A percentile compares a stretch with the other conserved stretches of the same genome.
Conservation (phyloP, 2,329 filamentous ascomycete genomes). For the Fusarium sp. region DNA sequence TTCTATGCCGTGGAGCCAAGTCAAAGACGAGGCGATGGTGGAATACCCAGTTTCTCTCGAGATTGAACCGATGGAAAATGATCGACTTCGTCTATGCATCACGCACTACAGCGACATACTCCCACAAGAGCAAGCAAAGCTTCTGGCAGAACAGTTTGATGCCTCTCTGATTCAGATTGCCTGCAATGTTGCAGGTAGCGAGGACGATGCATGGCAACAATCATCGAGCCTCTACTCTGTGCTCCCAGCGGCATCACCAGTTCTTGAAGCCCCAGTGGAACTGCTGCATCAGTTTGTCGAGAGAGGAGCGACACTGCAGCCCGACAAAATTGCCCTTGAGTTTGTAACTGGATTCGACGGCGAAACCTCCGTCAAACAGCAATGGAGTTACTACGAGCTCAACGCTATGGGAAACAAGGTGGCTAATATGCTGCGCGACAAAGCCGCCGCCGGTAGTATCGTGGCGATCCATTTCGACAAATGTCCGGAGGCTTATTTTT, state of each 20-base stretch:
- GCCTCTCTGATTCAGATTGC: conserved; percentile 74
- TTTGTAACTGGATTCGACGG: conserved; percentile 75
- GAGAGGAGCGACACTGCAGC: conserved; percentile 67
- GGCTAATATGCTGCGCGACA: conserved; percentile 73
- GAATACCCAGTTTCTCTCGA: conserved; percentile 90
- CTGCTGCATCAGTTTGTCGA: conserved; percentile 88
- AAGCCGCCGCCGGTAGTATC: conserved; percentile 71
- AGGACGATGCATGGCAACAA: conserved; percentile 56
- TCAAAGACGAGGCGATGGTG: conserved; percentile 77
- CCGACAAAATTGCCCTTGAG: conserved; percentile 79
- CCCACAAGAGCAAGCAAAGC: conserved; percentile 75
- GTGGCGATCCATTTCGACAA: conserved; percentile 88
- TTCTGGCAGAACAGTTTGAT: conserved; percentile 82
- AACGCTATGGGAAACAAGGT: conserved; percentile 80
- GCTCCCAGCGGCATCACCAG: conserved; percentile 71
- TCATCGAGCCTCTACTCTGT: conserved; percentile 72
- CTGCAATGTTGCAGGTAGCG: conserved; percentile 59
- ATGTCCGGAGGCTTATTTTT: conserved; percentile 86
- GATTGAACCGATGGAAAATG: conserved; percentile 70
- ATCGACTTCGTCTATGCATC: conserved; percentile 73
- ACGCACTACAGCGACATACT: conserved; percentile 77
- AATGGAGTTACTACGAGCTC: conserved; percentile 84
- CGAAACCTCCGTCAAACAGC: conserved; percentile 61
- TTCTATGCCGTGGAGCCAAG: conserved; percentile 69
- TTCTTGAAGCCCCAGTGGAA: conserved; percentile 70